Evolutionary conservation across 2,329 filamentous ascomycete genomes (phyloP), one percentile per base, ranked within the genome.

Genomic region (Diaporthe citrichinensis): DNA sequence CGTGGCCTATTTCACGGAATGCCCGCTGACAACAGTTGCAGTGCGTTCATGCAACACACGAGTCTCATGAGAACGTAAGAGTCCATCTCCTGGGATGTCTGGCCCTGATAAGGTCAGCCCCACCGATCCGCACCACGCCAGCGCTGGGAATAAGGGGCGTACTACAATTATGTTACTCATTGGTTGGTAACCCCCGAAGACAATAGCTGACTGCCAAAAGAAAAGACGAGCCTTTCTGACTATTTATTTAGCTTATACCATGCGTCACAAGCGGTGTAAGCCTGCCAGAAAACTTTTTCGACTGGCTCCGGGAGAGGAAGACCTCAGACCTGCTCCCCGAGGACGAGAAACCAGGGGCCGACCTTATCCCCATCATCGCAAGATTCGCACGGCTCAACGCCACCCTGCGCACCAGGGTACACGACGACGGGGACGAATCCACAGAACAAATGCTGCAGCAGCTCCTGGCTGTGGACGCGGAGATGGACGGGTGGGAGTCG

Each of bases 71-170:
- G 23, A 86, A 87, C 28, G 91, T 90, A 77, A 88, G 87, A 71
- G 88, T 88, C 8, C 91, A 93, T 80, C 87, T 92, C 61, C 85
- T 88, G 78, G 91, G 91, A 1, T 91, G 90, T 2, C 86, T 89
- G 59, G 90, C 91, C 15, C 82, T 93, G n/a, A 83, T 92, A 25
- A 87, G 87, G 74, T 85, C 83, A 59, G 85, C 86, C 74, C 79
- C 87, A 7, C 87, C 87, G 2, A 80, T 85, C 49, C 81, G 82
- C 3, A 78, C 83, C 12, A 79, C 82, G 0, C 82, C 84, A 0
- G 82, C 85, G 31, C 84, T 86, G 65, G 88, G 89, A 6, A 85
- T 90, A 76, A 85, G 87, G 46, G 86, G 88, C 7, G 86, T 92
- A 72, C 78, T 91, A 20, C 89, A 91, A 76, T 81, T 92, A 49